Base-by-base conservation (phyloP, 2,329 filamentous ascomycete species). In the Conoideocrella luteorostrata region DNA sequence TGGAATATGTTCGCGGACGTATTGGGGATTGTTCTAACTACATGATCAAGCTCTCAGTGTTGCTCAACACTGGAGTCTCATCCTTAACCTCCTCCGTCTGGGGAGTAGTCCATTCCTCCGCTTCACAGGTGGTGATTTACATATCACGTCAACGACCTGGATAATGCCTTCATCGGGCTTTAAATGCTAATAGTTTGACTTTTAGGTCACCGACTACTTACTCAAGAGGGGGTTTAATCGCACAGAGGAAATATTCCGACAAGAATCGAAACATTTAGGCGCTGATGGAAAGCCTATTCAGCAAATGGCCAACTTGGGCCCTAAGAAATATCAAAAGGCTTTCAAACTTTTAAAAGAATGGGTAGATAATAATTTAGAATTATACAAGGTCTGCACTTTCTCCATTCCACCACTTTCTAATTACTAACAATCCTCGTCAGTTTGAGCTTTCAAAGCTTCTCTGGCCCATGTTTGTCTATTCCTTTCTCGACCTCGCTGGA, bases 381-480 rank as follows among this genome's bases (percentile, higher is more conserved):
- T 97, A 22, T 97, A 97, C 76, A 95, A 95, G 72, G 86, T 84
- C 63, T 55, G 66, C n/a, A n/a, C n/a, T 47, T 10, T 17, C 12
- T 17, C 24, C 23, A 28, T 23, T 24, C 22, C 15, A 2, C 22
- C 4, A 20, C 6, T 4, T n/a, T 33, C 3, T 32, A 6, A 18
- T 13, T 29, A 37, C 42, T 47, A 20, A 47, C 20, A 21, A 7
- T 37, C 7, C n/a, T n/a, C 18, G 37, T 2, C 23, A 90, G 80
- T 88, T 91, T 35, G 93, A 98, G 67, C 73, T 98, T 3, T 77
- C 80, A 46, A 89, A 94, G 52, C 72, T 97, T 4, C 69, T 95
- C 13, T 98, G 93, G 89, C 93, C 93, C 0, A 70, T 94, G 1
- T 97, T 96, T 57, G 86, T 97, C 40, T 95, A 98, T 64, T 93